Conservation (phyloP, 73 alveolate species). For the Symbiodinium pilosum region DNA sequence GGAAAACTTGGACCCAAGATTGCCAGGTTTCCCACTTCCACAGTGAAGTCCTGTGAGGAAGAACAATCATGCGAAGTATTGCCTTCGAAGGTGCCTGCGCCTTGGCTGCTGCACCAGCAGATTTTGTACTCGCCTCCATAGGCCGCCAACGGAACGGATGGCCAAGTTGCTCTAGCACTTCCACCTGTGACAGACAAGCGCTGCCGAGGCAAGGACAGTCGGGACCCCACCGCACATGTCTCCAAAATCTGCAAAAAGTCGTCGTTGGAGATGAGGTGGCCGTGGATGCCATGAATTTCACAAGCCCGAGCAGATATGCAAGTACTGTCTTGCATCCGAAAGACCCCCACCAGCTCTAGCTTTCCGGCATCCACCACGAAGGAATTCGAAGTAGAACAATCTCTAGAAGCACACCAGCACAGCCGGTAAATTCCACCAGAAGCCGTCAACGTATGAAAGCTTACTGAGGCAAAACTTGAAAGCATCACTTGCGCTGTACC, state of each 20-base stretch:
- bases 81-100: background rate
- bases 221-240: background rate
- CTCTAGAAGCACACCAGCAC: background rate
- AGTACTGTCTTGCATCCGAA: background rate
- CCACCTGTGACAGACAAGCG: background rate
- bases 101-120: background rate
- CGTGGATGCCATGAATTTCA: background rate
- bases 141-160: background rate
- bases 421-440: conserved; percentile 12
- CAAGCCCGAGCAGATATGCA: background rate
- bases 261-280: background rate
- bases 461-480: background rate
- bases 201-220: background rate
- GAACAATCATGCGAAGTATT: background rate
- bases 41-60: background rate
- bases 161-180: conserved; percentile 8
- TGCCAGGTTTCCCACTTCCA: background rate
- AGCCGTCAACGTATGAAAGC: background rate
- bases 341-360: background rate
- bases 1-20: background rate
- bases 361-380: background rate
- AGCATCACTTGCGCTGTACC: background rate
- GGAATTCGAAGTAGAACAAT: background rate
- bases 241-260: background rate
- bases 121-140: background rate